phyloP scores from a whole-genome alignment of 352 stramenopile species.

The Phytopythium ostracodes region DNA sequence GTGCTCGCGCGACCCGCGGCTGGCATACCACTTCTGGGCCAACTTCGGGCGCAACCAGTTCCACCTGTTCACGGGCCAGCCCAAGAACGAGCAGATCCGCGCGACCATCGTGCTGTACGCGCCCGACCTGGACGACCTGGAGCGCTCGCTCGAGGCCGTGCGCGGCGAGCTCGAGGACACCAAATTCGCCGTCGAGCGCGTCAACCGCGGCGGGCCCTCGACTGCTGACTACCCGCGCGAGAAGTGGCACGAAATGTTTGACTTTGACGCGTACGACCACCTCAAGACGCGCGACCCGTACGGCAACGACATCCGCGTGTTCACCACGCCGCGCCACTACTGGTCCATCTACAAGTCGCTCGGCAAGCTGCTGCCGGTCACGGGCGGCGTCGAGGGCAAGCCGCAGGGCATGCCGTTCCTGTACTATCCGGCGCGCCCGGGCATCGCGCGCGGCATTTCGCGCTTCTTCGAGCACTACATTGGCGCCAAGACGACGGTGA shows the following conservation, averaged over 20 bases:
- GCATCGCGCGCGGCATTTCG: conserved; percentile 50
- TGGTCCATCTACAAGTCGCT: conserved; percentile 54
- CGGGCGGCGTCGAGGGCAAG: conserved; percentile 31
- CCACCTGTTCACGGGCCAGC: conserved; percentile 61
- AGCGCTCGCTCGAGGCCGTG: conserved; percentile 42
- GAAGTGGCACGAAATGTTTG: conserved; percentile 51
- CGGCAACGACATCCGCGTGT: conserved; percentile 49
- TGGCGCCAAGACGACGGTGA: conserved; percentile 44
- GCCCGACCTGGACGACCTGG: conserved; percentile 47
- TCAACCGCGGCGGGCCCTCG: conserved; percentile 47
- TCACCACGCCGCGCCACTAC: conserved; percentile 56
- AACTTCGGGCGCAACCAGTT: conserved; percentile 73
- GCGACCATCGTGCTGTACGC: conserved; percentile 61
- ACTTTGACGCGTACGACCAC: conserved; percentile 49
- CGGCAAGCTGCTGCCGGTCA: conserved; percentile 45
- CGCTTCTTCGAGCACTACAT: conserved; percentile 73
- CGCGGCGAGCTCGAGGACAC: conserved; percentile 46
- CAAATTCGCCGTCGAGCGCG: conserved; percentile 42
- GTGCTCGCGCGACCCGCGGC: conserved; percentile 58
- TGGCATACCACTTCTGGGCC: conserved; percentile 68
- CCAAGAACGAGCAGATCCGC: conserved; percentile 53
- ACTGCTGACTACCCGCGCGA: conserved; percentile 47
- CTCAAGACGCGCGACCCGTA: conserved; percentile 59
- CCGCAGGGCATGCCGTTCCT: conserved; percentile 57
- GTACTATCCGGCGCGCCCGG: conserved; percentile 49